phyloP scores from a whole-genome alignment of 257 asterid genomes.

The Henckelia pumila region DNA sequence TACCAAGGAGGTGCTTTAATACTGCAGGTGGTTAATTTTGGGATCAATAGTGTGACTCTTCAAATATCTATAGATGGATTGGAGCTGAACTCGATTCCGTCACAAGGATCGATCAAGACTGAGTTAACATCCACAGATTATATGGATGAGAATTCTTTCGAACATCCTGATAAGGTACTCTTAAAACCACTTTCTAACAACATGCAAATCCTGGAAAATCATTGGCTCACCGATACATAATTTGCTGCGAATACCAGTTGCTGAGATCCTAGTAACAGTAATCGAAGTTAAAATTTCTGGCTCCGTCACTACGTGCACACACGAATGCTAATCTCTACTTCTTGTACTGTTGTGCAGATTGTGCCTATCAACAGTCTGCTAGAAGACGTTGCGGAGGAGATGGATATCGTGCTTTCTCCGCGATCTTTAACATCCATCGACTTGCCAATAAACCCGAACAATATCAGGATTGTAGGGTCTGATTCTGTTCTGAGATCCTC shows the following conservation, averaged over 20 bases:
- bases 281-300: not conserved
- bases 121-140: constrained; percentile 51
- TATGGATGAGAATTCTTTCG: constrained; percentile 80
- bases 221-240: no score
- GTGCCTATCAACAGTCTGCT: constrained; percentile 41
- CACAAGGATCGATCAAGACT: constrained; percentile 45
- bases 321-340: not conserved
- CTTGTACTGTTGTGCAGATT: constrained; percentile 40
- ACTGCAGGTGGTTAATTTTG: constrained; percentile 70
- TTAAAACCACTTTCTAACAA: not conserved
- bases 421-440: constrained; percentile 57
- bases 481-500: constrained; percentile 39
- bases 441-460: constrained; percentile 30
- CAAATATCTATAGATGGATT: constrained; percentile 46
- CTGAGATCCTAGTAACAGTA: not conserved
- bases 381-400: constrained; percentile 45
- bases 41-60: constrained; percentile 44
- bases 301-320: not conserved
- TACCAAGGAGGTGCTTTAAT: not conserved
- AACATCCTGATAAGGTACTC: constrained; percentile 65
- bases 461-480: constrained; percentile 32
- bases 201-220: not conserved
- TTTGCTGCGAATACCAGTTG: no score
- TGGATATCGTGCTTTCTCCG: constrained; percentile 50
- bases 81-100: constrained; percentile 36